These are phyloP conservation scores for Rutstroemia sp. DNA, from an alignment of 2,329 filamentous ascomycete species.

Conservation along the genomic window DNA sequence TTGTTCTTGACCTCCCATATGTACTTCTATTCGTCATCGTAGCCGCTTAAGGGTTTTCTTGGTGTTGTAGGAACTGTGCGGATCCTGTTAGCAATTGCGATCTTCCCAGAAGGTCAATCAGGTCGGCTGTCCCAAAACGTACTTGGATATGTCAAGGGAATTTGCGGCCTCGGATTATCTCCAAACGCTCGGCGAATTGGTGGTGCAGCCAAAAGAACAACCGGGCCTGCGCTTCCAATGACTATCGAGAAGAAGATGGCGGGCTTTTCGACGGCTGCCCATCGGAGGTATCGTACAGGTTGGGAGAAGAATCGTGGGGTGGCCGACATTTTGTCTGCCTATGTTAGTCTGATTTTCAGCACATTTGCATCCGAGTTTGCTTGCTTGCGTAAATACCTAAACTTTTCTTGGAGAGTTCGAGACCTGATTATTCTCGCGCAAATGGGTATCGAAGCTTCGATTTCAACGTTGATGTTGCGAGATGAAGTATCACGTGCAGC, in stretches of 20 bases:
- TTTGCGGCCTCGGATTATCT: slow-evolving; percentile 60
- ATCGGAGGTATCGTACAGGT: slow-evolving; percentile 79
- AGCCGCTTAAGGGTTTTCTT: slow-evolving; percentile 52
- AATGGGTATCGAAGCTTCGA: slow-evolving; percentile 1
- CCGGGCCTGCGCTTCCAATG: slow-evolving; percentile 66
- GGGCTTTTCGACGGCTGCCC: slow-evolving; percentile 81
- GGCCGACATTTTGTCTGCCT: slow-evolving; percentile 48
- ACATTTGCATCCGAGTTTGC: background rate
- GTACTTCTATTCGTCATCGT: slow-evolving; percentile 41
- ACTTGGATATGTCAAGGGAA: slow-evolving; percentile 93
- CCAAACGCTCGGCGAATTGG: slow-evolving; percentile 66
- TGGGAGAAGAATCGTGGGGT: slow-evolving; percentile 75
- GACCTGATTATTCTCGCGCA: background rate
- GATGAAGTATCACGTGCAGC: slow-evolving; percentile 13
- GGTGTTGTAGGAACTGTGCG: slow-evolving; percentile 48
- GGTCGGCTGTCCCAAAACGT: slow-evolving; percentile 35
- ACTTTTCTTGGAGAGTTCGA: too few relatives aligned
- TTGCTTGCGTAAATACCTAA: background rate
- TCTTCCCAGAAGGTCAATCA: background rate
- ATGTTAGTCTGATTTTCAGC: slow-evolving; percentile 8
- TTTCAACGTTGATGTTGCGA: slow-evolving; percentile 14
- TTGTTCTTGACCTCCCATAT: background rate
- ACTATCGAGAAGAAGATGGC: slow-evolving; percentile 84
- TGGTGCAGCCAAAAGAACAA: slow-evolving; percentile 62
- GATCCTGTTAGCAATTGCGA: slow-evolving; percentile 16